Base-by-base conservation (phyloP, 202 grass and related monocot genomes). In the Zizania palustris region DNA sequence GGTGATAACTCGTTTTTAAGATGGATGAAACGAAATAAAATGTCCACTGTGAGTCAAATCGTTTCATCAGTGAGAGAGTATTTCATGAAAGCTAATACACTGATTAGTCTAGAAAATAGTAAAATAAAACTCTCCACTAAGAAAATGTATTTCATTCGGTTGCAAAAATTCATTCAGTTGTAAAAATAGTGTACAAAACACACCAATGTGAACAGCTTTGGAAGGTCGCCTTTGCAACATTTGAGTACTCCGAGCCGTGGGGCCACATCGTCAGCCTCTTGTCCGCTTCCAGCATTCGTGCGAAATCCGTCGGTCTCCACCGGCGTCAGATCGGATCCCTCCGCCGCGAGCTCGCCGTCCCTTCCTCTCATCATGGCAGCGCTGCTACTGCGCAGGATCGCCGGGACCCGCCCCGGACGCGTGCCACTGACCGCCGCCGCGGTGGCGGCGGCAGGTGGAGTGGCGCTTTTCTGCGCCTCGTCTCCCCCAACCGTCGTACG, bases 401-500 rank as follows among this genome's bases (percentile, higher is more conserved):
- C 88, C n/a, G 43, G 71, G 36, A 14, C 65, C 45, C 79, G 81
- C 64, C 79, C 67, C 48, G 72, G 87, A 9, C 80, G 63, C 69
- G 20, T 71, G 36, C 91, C 95, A 28, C 74, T 89, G 9, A 77
- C 60, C 3, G 83, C 79, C 64, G 80, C 83, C 54, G 85, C 83
- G 58, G 71, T 72, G 64, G 84, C 85, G 13, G 79, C 85, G 65
- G 81, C 83, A 15, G 67, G 83, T 11, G 90, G 95, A 51, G 76
- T 84, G 36, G 85, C 85, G 64, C 61, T 91, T 39, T 88, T 87
- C 79, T 93, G 68, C 72, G 82, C 62, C 78, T 91, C 48, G 21
- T 85, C 88, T 13, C 28, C 84, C 56, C 81, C 79, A 48, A 19
- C 64, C 79, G 11, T 89, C 37, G 91, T 97, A 91, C 66, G 76